These are phyloP conservation scores for Phytophthora capsici DNA, from an alignment of 352 stramenopile genomes.

Conservation along the genomic window DNA sequence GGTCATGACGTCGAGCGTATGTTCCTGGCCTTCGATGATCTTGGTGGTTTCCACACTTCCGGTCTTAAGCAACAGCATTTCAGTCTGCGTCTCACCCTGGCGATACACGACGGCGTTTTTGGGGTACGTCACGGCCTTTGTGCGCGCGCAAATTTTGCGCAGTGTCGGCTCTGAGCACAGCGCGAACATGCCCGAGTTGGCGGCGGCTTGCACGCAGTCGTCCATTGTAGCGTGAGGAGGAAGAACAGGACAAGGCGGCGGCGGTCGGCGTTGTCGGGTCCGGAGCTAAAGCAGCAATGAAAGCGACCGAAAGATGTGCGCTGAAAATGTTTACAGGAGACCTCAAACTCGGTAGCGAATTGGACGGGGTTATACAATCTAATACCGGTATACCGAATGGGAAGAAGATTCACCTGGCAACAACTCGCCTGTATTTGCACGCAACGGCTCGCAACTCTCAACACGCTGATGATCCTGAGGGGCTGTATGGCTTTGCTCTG, in stretches of 20 bases:
- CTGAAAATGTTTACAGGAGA: constrained; percentile 20
- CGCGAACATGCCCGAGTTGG: constrained; percentile 79
- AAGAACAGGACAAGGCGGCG: neutral
- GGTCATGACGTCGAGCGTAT: constrained; percentile 61
- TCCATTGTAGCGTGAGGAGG: constrained; percentile 40
- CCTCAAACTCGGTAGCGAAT: constrained; percentile 12
- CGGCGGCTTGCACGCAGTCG: constrained; percentile 71
- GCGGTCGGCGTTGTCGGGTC: constrained; percentile 1
- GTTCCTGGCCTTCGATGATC: constrained; percentile 85
- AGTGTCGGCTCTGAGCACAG: constrained; percentile 85
- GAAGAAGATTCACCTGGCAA: constrained; percentile 6
- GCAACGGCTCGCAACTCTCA: constrained; percentile 5
- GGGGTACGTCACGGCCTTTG: constrained; percentile 66
- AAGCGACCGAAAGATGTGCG: constrained; percentile 10
- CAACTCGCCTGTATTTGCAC: constrained; percentile 1
- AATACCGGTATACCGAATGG: neutral
- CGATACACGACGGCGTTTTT: constrained; percentile 83
- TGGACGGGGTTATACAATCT: constrained; percentile 10
- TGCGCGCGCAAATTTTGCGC: constrained; percentile 74
- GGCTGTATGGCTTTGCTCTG: constrained; percentile 26
- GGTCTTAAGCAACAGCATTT: constrained; percentile 77
- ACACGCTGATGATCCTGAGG: constrained; percentile 30
- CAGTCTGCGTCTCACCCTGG: constrained; percentile 81
- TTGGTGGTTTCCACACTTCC: constrained; percentile 79
- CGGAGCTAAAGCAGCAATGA: constrained; percentile 40